Conservation (phyloP, 305 asterid species). For the Solanum hybrid region DNA sequence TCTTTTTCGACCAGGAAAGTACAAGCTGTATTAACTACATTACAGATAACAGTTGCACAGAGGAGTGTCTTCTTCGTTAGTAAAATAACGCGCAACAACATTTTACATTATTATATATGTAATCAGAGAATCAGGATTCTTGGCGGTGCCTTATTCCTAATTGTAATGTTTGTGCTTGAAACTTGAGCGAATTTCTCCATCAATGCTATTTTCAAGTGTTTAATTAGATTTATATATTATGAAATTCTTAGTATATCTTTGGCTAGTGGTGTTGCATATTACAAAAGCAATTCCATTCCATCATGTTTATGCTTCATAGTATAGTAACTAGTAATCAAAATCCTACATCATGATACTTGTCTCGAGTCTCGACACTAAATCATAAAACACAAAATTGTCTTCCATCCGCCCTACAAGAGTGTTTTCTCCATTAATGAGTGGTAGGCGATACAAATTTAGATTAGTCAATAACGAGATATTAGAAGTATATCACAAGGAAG, state of each 20-base stretch:
- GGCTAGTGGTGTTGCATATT: not conserved
- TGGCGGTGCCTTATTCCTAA: not conserved
- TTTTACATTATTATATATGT: no score
- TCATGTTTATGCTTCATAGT: not conserved
- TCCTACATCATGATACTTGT: not conserved
- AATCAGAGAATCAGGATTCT: not conserved
- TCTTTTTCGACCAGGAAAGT: not conserved
- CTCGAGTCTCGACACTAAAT: not conserved
- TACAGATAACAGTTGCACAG: not conserved
- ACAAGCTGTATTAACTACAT: not conserved
- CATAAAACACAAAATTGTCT: not conserved
- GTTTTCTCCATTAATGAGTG: not conserved
- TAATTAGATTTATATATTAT: no score
- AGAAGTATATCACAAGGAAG: not conserved
- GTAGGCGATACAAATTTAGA: not conserved
- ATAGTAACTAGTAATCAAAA: not conserved
- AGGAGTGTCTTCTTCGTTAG: not conserved
- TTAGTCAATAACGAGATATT: not conserved
- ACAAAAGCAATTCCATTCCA: not conserved
- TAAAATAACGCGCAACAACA: not conserved
- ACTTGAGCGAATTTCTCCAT: not conserved
- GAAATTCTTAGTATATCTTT: not conserved
- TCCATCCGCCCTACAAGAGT: not conserved
- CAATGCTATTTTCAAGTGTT: not conserved
- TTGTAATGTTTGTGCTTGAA: not conserved